These are phyloP conservation scores for Malania oleifera DNA, from an alignment of 164 flowering plant genomes.

Conservation along the genomic window DNA sequence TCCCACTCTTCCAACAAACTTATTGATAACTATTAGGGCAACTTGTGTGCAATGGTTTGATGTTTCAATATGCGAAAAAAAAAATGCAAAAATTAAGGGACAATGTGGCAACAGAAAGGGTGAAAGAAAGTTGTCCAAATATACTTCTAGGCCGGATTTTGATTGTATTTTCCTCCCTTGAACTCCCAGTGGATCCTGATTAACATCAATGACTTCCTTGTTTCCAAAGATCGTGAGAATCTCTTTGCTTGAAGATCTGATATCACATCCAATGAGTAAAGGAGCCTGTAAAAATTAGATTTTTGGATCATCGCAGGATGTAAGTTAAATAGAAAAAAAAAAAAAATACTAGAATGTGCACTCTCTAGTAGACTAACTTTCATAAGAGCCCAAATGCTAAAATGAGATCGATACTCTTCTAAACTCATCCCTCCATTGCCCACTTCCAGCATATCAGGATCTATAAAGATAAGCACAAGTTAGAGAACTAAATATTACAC, in stretches of 20 bases:
- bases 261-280: conserved; percentile 45
- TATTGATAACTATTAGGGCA: too few species aligned
- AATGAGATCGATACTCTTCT: conserved; percentile 51
- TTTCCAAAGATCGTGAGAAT: conserved; percentile 36
- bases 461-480: conserved; percentile 15
- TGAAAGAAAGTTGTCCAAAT: neutral
- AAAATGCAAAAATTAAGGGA: too few species aligned
- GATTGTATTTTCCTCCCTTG: conserved; percentile 45
- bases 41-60: too few species aligned
- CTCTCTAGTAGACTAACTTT: conserved; percentile 22
- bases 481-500: neutral
- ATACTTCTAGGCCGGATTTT: conserved; percentile 34
- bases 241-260: conserved; percentile 27
- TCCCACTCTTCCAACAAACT: too few species aligned
- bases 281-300: conserved; percentile 32
- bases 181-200: conserved; percentile 43
- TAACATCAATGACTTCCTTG: conserved; percentile 45
- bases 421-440: conserved; percentile 51
- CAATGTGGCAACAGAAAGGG: too few species aligned
- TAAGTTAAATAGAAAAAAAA: neutral
- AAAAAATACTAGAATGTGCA: neutral
- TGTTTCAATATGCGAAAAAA: too few species aligned
- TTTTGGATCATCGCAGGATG: neutral
- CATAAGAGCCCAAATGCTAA: conserved; percentile 51
- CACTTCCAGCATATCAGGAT: conserved; percentile 60